A percentile compares a stretch with the other conserved stretches of the same genome.
These are phyloP conservation scores for Didymosphaeria variabile DNA, from an alignment of 2,329 filamentous ascomycete genomes.

Conservation along the genomic window DNA sequence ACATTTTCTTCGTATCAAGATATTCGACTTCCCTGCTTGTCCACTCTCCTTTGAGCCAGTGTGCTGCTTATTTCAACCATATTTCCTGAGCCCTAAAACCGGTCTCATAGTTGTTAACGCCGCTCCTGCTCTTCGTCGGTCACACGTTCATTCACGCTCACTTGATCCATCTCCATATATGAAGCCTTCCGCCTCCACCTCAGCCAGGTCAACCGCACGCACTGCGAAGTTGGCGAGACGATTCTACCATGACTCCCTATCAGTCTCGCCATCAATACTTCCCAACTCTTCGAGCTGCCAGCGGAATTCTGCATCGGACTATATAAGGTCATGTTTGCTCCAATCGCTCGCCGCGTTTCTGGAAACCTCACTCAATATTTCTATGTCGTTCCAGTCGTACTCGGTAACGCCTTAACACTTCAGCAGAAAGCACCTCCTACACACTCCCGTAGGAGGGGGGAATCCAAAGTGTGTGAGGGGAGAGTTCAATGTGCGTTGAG, in stretches of 20 bases:
- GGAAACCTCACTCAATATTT: not conserved
- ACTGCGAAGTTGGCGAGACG: not conserved
- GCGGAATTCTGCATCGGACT: slow-evolving; percentile 1
- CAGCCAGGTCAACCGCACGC: not conserved
- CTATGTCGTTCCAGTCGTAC: no score
- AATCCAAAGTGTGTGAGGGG: no score
- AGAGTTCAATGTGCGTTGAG: no score
- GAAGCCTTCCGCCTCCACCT: no score
- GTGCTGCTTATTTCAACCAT: not conserved
- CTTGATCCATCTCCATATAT: no score
- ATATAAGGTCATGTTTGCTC: not conserved
- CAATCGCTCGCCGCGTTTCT: not conserved
- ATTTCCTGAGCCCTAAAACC: no score
- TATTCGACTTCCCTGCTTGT: not conserved
- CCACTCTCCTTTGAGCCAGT: not conserved
- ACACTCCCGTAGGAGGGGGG: no score
- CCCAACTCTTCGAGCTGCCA: not conserved
- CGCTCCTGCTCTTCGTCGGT: no score
- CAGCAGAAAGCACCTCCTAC: no score
- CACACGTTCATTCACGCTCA: no score
- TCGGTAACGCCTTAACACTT: no score
- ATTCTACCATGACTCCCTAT: not conserved
- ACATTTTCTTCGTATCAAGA: not conserved
- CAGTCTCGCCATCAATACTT: not conserved
- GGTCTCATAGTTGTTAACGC: no score